Conservation (phyloP, 129 eudicot genomes). For the Helianthus annuus region HanXRQr2.0-SUNRISE NC_035441.2:89259399-89259898, state of each 20-base stretch:
- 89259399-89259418: too few relatives aligned
- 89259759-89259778: constrained; percentile 52
- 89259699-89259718: neutral
- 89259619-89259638: neutral
- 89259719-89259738: constrained; percentile 15
- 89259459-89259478: too few relatives aligned
- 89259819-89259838: constrained; percentile 57
- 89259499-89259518: neutral
- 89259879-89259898: constrained; percentile 75
- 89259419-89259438: too few relatives aligned
- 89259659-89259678: neutral
- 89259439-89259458: too few relatives aligned
- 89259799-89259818: constrained; percentile 74
- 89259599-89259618: neutral
- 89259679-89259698: too few relatives aligned
- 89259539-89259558: neutral
- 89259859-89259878: constrained; percentile 88
- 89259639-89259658: neutral
- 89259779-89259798: constrained; percentile 46
- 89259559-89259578: neutral
- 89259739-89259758: constrained; percentile 25
- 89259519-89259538: neutral
- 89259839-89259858: constrained; percentile 71
- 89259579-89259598: neutral
- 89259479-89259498: too few relatives aligned